A percentile compares a stretch with the other conserved stretches of the same genome.
phyloP scores from a whole-genome alignment of 108 stramenopile genomes.

The Nitzschia sp. region DNA sequence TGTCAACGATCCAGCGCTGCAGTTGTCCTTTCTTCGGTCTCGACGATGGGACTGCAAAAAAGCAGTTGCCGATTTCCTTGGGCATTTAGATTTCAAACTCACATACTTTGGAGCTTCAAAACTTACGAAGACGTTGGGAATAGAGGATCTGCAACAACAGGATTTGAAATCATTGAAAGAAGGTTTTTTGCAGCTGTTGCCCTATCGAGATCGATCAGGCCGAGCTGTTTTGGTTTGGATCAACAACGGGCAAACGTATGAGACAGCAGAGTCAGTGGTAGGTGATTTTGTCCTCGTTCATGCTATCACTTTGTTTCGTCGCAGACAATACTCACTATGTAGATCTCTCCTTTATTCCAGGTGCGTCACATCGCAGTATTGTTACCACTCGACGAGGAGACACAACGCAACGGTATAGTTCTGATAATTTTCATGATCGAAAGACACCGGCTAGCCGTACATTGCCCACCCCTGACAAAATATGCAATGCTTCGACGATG shows the following conservation, averaged over 20 bases:
- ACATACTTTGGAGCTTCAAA: slow-evolving; percentile 35
- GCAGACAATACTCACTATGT: no score
- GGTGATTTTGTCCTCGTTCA: background rate
- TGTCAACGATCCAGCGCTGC: slow-evolving; percentile 23
- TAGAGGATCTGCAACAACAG: slow-evolving; percentile 30
- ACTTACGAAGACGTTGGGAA: slow-evolving; percentile 15
- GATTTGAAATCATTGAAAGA: slow-evolving; percentile 17
- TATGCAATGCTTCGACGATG: no score
- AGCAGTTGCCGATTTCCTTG: slow-evolving; percentile 32
- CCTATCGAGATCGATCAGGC: slow-evolving; percentile 16
- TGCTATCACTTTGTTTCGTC: no score
- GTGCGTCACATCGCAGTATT: no score
- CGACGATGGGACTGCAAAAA: slow-evolving; percentile 30
- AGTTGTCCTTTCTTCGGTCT: slow-evolving; percentile 36
- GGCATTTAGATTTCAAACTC: slow-evolving; percentile 36
- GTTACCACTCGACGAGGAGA: no score
- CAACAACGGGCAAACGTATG: slow-evolving; percentile 12
- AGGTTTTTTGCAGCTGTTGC: slow-evolving; percentile 13
- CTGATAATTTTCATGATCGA: no score
- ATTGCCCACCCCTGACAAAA: no score
- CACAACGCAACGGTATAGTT: no score
- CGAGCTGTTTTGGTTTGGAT: slow-evolving; percentile 6
- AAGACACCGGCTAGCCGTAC: no score
- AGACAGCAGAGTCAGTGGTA: slow-evolving; percentile 3
- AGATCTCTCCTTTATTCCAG: no score